Evolutionary conservation across 176 grass and related monocot genomes (phyloP), one percentile per base, ranked within the genome.

Genomic region (Bothriochloa decipiens): DNA sequence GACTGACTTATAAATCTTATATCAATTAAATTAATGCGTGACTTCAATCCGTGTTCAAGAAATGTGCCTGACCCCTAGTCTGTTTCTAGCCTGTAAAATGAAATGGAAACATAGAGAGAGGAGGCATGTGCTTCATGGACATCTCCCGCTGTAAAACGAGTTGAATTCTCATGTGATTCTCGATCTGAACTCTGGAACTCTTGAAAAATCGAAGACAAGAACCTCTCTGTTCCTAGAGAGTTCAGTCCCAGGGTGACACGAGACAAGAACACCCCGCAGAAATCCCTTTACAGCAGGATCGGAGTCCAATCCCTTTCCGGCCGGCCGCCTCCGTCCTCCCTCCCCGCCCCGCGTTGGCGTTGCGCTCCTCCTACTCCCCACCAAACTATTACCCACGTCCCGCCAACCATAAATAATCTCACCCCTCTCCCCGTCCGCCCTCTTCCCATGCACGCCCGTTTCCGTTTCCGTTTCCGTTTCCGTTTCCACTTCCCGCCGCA

Each of bases 341-440:
- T 13, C 46, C 16, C 22, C 46, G 14, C n/a, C 37, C 47, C 47
- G 29, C 74, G 29, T 77, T 37, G 32, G 52, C 74, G 74, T 37
- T 76, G 79, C 36, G 36, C 29, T 81, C 41, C 28, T 81, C 42
- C 80, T 77, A 81, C 84, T 85, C 79, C 52, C 79, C 65, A 87
- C 85, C 66, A 74, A 90, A 90, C 65, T 26, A 4, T 71, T 41
- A 84, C 73, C 71, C 27, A 63, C n/a, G 58, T 25, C 70, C 26
- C 35, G 26, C 37, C 84, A 77, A 73, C 87, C 84, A 92, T 90
- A 92, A 92, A 90, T 92, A 90, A 89, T 66, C 32, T 77, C 86
- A n/a, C 64, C 62, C 63, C 46, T 20, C 61, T 26, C 7, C 7
- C 4, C 66, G 6, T 2, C 65, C 70, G 17, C 14, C 65, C 45